Conservation (phyloP, 352 stramenopile species). For the Phytophthora crassamura region DNA sequence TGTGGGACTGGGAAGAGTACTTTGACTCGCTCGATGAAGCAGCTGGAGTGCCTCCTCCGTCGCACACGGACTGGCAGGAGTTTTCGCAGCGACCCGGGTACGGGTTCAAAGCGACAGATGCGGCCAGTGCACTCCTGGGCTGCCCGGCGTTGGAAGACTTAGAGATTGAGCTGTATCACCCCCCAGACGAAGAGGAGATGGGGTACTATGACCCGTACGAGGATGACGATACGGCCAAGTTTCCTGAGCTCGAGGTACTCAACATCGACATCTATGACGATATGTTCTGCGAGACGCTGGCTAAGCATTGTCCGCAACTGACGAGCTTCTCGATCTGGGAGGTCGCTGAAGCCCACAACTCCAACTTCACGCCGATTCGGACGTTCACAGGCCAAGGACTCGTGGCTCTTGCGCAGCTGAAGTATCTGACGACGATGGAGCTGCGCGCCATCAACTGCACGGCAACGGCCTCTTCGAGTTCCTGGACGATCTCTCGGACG, state of each 20-base stretch:
- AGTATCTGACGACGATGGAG: conserved; percentile 38
- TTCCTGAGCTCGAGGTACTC: conserved; percentile 35
- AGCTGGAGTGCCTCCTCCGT: conserved; percentile 3
- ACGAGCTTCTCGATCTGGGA: conserved; percentile 43
- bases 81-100: conserved; percentile 19
- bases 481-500: conserved; percentile 36
- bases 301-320: conserved; percentile 32
- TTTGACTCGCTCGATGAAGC: conserved; percentile 28
- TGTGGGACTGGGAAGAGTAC: conserved; percentile 50
- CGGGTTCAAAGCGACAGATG: conserved; percentile 35
- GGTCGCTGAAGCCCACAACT: conserved; percentile 40
- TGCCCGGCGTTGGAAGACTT: conserved; percentile 47
- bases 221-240: conserved; percentile 28
- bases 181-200: conserved; percentile 25
- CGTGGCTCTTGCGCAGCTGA: conserved; percentile 38
- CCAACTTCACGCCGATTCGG: conserved; percentile 36
- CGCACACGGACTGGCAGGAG: neutral
- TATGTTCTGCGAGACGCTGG: conserved; percentile 39
- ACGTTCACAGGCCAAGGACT: conserved; percentile 48
- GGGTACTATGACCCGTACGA: conserved; percentile 38
- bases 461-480: conserved; percentile 47
- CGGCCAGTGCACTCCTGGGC: conserved; percentile 34
- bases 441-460: conserved; percentile 49
- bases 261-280: conserved; percentile 49
- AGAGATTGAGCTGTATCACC: conserved; percentile 51